Conservation (phyloP, 208 protist genomes). For the Leishmania lainsoni region DNA sequence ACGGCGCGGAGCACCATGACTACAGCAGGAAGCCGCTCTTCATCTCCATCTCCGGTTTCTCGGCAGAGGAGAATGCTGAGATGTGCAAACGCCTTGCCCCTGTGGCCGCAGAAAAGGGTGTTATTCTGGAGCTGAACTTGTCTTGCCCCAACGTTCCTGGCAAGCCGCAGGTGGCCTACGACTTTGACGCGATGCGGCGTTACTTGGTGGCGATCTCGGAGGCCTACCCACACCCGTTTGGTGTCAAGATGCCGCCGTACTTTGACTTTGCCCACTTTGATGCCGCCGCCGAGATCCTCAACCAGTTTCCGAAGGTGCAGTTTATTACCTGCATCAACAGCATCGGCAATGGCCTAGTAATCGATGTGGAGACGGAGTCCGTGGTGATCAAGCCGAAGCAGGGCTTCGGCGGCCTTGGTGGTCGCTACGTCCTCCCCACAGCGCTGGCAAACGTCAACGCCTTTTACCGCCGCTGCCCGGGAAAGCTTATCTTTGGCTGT, state of each 20-base stretch:
- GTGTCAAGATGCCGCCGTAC: slow-evolving; percentile 91
- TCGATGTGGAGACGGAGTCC: slow-evolving; percentile 80
- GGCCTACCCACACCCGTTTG: slow-evolving; percentile 76
- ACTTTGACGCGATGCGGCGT: slow-evolving; percentile 74
- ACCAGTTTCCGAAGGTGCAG: slow-evolving; percentile 77
- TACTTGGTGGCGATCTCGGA: slow-evolving; percentile 68
- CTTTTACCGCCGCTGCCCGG: slow-evolving; percentile 83
- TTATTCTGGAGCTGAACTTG: slow-evolving; percentile 86
- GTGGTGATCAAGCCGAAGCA: slow-evolving; percentile 89
- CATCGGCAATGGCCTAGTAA: slow-evolving; percentile 86
- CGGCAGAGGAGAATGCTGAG: slow-evolving; percentile 69
- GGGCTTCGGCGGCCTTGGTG: slow-evolving; percentile 86
- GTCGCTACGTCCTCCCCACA: slow-evolving; percentile 83
- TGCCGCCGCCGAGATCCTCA: slow-evolving; percentile 74
- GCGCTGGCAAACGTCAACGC: slow-evolving; percentile 91
- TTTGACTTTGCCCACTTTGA: slow-evolving; percentile 92
- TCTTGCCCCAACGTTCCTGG: slow-evolving; percentile 91
- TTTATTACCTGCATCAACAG: slow-evolving; percentile 92
- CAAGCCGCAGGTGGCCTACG: slow-evolving; percentile 90
- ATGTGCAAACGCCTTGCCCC: slow-evolving; percentile 65
- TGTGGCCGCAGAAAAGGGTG: slow-evolving; percentile 58
- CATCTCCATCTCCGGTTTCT: slow-evolving; percentile 83
- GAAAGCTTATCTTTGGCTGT: slow-evolving; percentile 83
- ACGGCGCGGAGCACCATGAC: slow-evolving; percentile 55
- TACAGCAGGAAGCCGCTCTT: slow-evolving; percentile 83